Conservation (phyloP, 495 filamentous ascomycete genomes). For the Barbatosphaeria neglecta region DNA sequence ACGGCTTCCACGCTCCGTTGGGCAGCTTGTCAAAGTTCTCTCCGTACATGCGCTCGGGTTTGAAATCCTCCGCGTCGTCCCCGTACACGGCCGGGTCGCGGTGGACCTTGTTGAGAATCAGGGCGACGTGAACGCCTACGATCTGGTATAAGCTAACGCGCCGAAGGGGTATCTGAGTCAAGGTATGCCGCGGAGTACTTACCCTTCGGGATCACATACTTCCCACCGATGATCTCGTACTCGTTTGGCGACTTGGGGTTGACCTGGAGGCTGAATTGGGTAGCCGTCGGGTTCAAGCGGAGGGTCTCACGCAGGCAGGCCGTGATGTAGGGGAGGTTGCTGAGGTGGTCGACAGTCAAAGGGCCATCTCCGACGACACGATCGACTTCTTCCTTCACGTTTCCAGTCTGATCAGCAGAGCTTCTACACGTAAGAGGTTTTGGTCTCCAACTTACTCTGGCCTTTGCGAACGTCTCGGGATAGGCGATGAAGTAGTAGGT, state of each 20-base stretch:
- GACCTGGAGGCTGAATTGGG: slow-evolving; percentile 2
- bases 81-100: slow-evolving; percentile 25
- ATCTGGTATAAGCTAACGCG: background rate
- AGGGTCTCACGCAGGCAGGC: slow-evolving; percentile 46
- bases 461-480: slow-evolving; percentile 11
- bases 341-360: slow-evolving; percentile 46
- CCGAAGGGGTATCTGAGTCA: background rate
- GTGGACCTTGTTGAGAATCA: slow-evolving; percentile 37
- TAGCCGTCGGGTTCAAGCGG: slow-evolving; percentile 45
- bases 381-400: slow-evolving; percentile 13
- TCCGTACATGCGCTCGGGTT: slow-evolving; percentile 39
- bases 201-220: background rate
- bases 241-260: background rate
- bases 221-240: background rate
- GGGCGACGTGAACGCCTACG: slow-evolving; percentile 18
- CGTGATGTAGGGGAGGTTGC: slow-evolving; percentile 46
- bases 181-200: background rate
- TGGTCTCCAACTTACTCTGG: background rate
- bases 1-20: slow-evolving; percentile 29
- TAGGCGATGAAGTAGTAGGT: slow-evolving; percentile 15
- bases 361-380: slow-evolving; percentile 44
- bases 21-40: slow-evolving; percentile 34
- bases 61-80: slow-evolving; percentile 30
- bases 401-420: background rate
- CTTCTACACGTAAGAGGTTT: background rate